Conservation (phyloP, 257 asterid genomes). For the Fraxinus pennsylvanica region DNA sequence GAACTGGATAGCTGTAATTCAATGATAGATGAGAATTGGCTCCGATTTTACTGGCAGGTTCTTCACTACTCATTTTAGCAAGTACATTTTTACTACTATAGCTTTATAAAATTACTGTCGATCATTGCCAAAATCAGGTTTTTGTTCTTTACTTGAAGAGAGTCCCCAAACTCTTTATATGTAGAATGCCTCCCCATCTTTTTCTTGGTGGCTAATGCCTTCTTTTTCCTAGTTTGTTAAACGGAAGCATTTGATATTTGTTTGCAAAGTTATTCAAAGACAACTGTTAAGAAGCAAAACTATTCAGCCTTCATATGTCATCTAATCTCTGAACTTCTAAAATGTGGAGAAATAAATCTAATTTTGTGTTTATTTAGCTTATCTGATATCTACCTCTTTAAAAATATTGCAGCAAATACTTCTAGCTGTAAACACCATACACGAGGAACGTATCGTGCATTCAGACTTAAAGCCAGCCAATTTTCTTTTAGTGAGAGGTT, state of each 20-base stretch:
- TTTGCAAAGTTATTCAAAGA: not conserved
- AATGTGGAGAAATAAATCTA: constrained; percentile 13
- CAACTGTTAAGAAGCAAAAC: not conserved
- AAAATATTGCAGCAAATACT: constrained; percentile 79
- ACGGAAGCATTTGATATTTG: not conserved
- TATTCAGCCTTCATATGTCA: not conserved
- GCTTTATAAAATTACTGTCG: constrained; percentile 14
- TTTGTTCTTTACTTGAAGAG: not conserved
- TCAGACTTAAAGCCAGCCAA: constrained; percentile 99
- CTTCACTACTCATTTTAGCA: constrained; percentile 22
- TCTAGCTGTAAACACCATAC: constrained; percentile 91
- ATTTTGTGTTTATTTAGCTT: constrained; percentile 11
- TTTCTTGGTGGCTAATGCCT: not conserved
- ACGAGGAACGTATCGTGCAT: constrained; percentile 97
- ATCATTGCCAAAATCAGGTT: not conserved
- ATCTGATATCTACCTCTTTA: constrained; percentile 24
- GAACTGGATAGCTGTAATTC: constrained; percentile 61
- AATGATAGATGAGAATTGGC: constrained; percentile 94
- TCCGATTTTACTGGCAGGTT: constrained; percentile 98
- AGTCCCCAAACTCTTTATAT: not conserved
- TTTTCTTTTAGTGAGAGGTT: constrained; percentile 94
- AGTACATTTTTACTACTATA: constrained; percentile 12
- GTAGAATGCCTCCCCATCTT: not conserved
- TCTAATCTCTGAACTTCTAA: not conserved
- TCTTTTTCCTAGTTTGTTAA: not conserved